phyloP scores from a whole-genome alignment of 192 early-diverging fungal genomes.

The Geranomyces variabilis region DNA sequence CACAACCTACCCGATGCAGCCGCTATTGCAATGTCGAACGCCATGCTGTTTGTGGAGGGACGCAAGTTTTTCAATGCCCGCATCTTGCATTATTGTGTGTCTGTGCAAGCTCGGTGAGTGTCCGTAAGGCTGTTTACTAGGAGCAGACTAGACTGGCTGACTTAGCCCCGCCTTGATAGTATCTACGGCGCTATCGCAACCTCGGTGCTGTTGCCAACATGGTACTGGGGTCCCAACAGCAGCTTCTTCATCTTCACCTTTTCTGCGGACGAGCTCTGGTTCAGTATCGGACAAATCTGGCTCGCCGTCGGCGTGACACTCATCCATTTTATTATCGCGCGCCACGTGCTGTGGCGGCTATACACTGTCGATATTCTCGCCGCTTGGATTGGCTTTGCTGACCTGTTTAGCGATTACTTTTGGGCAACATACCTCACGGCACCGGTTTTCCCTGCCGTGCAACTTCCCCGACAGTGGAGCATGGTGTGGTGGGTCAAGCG shows the following conservation, averaged over 20 bases:
- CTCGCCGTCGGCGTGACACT: constrained; percentile 4
- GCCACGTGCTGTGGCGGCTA: not conserved
- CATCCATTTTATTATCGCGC: not conserved
- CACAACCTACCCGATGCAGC: not conserved
- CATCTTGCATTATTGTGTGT: constrained; percentile 14
- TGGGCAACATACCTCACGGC: not conserved
- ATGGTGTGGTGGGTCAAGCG: constrained; percentile 15
- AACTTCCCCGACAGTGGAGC: constrained; percentile 5
- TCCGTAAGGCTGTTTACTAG: not conserved
- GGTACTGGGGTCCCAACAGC: constrained; percentile 14
- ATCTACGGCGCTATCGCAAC: constrained; percentile 11
- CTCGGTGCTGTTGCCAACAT: not conserved
- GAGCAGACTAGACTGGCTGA: no score
- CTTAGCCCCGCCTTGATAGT: not conserved
- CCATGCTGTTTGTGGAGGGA: constrained; percentile 3
- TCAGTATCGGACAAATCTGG: not conserved
- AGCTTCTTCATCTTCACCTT: constrained; percentile 5
- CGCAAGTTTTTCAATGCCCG: constrained; percentile 11
- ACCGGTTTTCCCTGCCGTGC: constrained; percentile 8
- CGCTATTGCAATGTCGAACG: not conserved
- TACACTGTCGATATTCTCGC: not conserved
- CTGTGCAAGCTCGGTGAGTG: constrained; percentile 17
- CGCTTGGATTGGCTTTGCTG: not conserved
- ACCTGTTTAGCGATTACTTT: constrained; percentile 12
- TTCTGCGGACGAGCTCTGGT: not conserved